Conservation (phyloP, 2,329 filamentous ascomycete species). For the Trichoderma sp. region DNA sequence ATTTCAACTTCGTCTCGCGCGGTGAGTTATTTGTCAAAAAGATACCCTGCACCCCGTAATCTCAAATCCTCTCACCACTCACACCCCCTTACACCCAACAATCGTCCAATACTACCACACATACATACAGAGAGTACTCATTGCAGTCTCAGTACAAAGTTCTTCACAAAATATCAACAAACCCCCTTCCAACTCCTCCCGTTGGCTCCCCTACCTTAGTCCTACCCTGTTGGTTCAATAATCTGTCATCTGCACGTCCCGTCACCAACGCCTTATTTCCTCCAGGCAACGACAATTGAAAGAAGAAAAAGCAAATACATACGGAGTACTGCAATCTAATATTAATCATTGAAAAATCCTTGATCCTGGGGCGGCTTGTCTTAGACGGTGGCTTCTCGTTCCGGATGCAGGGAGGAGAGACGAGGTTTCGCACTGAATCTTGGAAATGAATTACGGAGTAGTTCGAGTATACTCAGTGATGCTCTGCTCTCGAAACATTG, state of each 20-base stretch:
- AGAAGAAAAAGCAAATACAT: not conserved
- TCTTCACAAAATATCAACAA: not conserved
- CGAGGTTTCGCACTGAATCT: not conserved
- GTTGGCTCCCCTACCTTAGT: not conserved
- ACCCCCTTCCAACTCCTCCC: not conserved
- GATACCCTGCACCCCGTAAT: not conserved
- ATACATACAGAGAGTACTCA: not conserved
- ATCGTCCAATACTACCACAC: not conserved
- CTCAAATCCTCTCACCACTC: not conserved
- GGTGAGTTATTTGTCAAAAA: not conserved
- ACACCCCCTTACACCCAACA: not conserved
- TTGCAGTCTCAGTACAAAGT: too few species aligned
- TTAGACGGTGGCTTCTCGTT: not conserved
- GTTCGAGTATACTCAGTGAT: not conserved
- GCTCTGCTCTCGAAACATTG: not conserved
- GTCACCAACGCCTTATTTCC: not conserved
- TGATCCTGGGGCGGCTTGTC: not conserved
- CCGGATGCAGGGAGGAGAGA: not conserved
- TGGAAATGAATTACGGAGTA: not conserved
- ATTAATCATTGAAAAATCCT: not conserved
- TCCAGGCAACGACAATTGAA: not conserved
- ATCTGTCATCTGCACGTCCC: not conserved
- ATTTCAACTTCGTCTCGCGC: not conserved
- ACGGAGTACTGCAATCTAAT: not conserved
- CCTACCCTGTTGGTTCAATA: not conserved